Base-by-base conservation (phyloP, 2,329 filamentous ascomycete species). In the Bretziella fagacearum region DNA sequence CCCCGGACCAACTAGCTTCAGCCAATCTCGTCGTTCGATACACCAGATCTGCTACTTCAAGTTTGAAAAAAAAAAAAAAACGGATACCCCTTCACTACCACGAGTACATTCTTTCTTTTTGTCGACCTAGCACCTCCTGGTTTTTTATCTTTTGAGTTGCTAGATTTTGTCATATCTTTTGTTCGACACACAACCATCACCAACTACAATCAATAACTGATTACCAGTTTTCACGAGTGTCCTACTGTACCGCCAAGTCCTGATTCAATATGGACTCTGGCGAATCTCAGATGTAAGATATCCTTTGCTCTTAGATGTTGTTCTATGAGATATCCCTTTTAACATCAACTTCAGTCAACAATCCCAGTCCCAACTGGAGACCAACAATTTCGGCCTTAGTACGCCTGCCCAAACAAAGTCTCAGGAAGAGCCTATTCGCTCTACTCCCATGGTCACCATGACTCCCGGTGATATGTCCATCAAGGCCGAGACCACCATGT, bases 231-330 rank as follows among this genome's bases (percentile, higher is more conserved):
- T 36, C 4, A 36, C n/a, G 13, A 36, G 18, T 8, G 8, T 17
- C 8, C 3, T n/a, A n/a, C 13, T 18, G 13, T 15, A 36, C 33
- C 15, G 11, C 15, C 33, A n/a, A n/a, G n/a, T n/a, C n/a, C n/a
- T n/a, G n/a, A n/a, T 33, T 17, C 60, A 60, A 58, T 62, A 73
- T 73, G 70, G 66, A 71, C 56, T 62, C 68, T 52, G 64, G 59
- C 56, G 68, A 72, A 56, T 60, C 65, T 57, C 65, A 70, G 56
- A 57, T 71, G 71, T 75, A 70, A 60, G 70, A 56, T 54, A 55
- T 52, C 53, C 54, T 50, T 48, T 44, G 15, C 11, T 20, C 43
- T 15, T 18, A 27, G 1, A 33, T 1, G 17, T 17, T 13, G 13
- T n/a, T n/a, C n/a, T n/a, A n/a, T n/a, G n/a, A 17, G 27, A 23